Base-by-base conservation (phyloP, 1,284 basidiomycete genomes). In the Puccinia sorghi region DNA sequence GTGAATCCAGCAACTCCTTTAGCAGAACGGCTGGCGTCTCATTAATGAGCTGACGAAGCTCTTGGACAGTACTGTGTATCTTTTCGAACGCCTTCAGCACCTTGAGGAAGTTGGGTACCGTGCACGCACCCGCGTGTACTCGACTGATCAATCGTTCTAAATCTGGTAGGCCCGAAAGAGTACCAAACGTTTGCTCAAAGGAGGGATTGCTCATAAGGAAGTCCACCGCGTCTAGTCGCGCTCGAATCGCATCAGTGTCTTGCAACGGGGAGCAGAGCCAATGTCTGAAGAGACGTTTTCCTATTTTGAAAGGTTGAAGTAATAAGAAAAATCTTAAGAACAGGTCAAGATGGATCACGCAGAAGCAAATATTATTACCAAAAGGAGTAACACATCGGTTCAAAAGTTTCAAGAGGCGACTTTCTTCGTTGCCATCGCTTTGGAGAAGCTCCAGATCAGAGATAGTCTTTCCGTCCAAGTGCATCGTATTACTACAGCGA, bases 371-470 rank as follows among this genome's bases (percentile, higher is more conserved):
- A 88, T 59, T 81, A 90, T 59, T 81, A 90, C 93, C 94, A 80
- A 93, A 96, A 1, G 95, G 93, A 0, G 95, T 96, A 64, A 91
- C 87, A 82, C 94, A 97, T 78, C 92, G 88, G 67, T 89, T 89
- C n/a, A 98, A 86, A 17, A 97, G 86, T 84, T 91, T 90, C 69
- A 95, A 86, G 52, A 98, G 86, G 0, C 93, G 91, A 0, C 95
- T 94, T 72, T 95, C 94, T 50, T 92, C 90, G 0, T 91, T 91
- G 3, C 94, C 94, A 85, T 96, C 94, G 81, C 90, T 93, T 84
- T 97, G 97, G 69, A 94, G 86, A 54, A 98, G 86, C 87, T 97
- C 95, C 81, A 98, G 88, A 84, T 98, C 95, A 17, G 92, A 92
- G 66, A 98, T 86, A 0, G 93, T 95, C 84, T 97, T 93, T 2